Evolutionary conservation across 2,329 filamentous ascomycete genomes (phyloP), one percentile per base, ranked within the genome.

Genomic region (Epichloe bromicola): DNA sequence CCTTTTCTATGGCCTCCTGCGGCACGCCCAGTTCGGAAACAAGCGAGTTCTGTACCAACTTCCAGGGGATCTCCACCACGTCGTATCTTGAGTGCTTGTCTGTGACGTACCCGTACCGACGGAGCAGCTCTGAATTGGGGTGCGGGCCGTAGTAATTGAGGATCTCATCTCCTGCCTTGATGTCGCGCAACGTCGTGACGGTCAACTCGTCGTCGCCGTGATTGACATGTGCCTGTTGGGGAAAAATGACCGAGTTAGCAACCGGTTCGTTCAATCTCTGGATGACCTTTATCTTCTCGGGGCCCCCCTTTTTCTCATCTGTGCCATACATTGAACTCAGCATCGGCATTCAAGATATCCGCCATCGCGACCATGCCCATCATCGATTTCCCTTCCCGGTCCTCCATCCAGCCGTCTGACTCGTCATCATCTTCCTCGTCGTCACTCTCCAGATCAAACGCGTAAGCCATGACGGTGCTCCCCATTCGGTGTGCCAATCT

Each of bases 301-400:
- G 26, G 8, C 8, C 2, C 2, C 20, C 20, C 3, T 23, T 26
- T 10, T 44, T 7, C 26, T n/a, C 2, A 30, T 38, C 37, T 30
- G 26, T 8, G 26, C 65, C 74, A 59, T 59, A 85, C 85, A 58
- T 95, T 95, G 65, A 93, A 93, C 56, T 88, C 82, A 4, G 86
- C 88, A 63, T 95, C 87, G 0, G 89, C 88, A 60, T 95, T 95
- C 34, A 96, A 74, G 61, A 95, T 83, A 63, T 95, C 90, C 1
- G 89, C 89, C 72, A 96, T 78, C 1, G 89, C 88, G 0, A 95
- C 85, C 87, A 95, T 93, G 49, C 86, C 89, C 67, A 95, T 87
- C 63, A 76, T 68, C 1, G 72, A 69, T 55, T 73, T 72, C 8
- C 71, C 72, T 3, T 82, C 74, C 48, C 74, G 74, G 51, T 85